Base-by-base conservation (phyloP, 176 grass and related monocot genomes). In the Coix lacrymajobi region DNA sequence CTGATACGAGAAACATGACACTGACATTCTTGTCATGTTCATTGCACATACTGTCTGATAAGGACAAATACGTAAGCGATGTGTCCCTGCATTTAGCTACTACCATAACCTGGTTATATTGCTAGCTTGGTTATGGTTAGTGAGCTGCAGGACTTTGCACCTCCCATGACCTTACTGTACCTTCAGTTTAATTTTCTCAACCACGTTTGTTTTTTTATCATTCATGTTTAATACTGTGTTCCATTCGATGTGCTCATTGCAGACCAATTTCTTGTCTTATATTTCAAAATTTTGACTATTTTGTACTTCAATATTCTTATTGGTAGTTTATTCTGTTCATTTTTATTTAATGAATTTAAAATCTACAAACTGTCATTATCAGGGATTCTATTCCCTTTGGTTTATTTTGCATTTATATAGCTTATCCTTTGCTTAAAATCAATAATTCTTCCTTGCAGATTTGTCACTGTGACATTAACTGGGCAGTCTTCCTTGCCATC, bases 401-500 rank as follows among this genome's bases (percentile, higher is more conserved):
- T 70, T 30, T 28, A 26, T 70, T 40, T 54, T 74, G 19, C 46
- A 25, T 67, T 40, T 69, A 40, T 54, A 16, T 66, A 58, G 66
- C 24, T 51, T 82, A 24, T 87, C 30, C 60, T 62, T 81, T 34
- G 20, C 2, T 33, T 82, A 48, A 85, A 34, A 38, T 60, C 26
- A 15, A 66, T 29, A 66, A 66, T 73, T 62, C 38, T 82, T 25
- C 58, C 62, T 84, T 98, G 71, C 88, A 95, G 95, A 90, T 98
- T 95, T 93, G 92, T 98, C 38, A 93, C 91, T 52, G 93, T 93
- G 72, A 65, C 82, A 73, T 85, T 94, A 65, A 98, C 96, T 83
- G 73, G 40, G 8, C 75, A 93, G 17, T 95, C 93, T 85, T 88
- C 82, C 36, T 77, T 98, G 87, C 91, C 93, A 79, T 93, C 93